Percentiles rank a stretch among this genome's conserved stretches.
These are phyloP conservation scores for Meira miltonrushii DNA, from an alignment of 1,284 basidiomycete species.

Conservation along the genomic window DNA sequence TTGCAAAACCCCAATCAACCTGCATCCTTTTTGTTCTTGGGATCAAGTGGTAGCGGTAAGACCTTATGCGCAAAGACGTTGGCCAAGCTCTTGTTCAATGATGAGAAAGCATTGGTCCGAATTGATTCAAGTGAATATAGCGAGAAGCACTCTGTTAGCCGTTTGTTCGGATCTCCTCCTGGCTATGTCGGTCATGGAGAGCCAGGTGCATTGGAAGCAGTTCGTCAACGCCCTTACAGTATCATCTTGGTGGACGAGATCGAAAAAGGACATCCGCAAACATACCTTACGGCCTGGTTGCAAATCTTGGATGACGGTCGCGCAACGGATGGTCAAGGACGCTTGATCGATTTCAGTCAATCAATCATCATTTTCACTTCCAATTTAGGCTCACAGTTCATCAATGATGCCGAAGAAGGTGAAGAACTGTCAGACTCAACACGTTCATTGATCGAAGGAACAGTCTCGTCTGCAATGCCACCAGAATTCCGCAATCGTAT, in stretches of 20 bases:
- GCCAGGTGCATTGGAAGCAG: constrained; percentile 40
- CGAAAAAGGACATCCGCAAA: constrained; percentile 26
- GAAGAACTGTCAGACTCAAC: constrained; percentile 56
- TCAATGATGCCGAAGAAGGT: constrained; percentile 58
- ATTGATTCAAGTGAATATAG: constrained; percentile 61
- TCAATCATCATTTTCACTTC: constrained; percentile 89
- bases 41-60: constrained; percentile 58
- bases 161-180: constrained; percentile 82
- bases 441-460: constrained; percentile 54
- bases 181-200: constrained; percentile 56
- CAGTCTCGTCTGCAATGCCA: constrained; percentile 58
- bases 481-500: constrained; percentile 61
- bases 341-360: constrained; percentile 69
- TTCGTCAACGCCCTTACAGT: constrained; percentile 46
- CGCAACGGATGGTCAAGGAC: constrained; percentile 65
- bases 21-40: constrained; percentile 58
- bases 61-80: constrained; percentile 57
- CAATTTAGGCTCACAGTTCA: constrained; percentile 65
- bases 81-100: constrained; percentile 71
- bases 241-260: constrained; percentile 37
- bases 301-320: constrained; percentile 88
- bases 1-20: constrained; percentile 59
- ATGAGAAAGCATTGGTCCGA: constrained; percentile 69
- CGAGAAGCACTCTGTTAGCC: constrained; percentile 81
- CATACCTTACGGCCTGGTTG: constrained; percentile 67